Evolutionary conservation across 352 stramenopile genomes (phyloP).

Genomic region (Globisporangium abappressorium): DNA sequence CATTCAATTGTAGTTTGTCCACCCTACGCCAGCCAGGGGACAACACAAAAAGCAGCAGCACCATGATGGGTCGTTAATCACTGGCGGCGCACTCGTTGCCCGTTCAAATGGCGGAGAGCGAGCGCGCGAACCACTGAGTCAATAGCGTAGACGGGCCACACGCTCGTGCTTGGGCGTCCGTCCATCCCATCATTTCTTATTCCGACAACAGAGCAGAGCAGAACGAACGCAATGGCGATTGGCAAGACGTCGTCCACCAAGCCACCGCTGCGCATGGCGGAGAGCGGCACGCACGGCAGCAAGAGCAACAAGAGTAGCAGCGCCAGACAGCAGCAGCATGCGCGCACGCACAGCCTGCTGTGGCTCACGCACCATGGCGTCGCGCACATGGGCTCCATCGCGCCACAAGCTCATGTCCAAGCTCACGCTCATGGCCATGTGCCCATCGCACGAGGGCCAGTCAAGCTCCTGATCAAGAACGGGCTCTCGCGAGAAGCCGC

Average conservation of each 20-base stretch:
- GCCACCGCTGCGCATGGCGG: slow-evolving; percentile 9
- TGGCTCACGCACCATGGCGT: slow-evolving; percentile 34
- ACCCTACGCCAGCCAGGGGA: background rate
- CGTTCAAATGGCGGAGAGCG: background rate
- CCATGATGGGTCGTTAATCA: slow-evolving; percentile 2
- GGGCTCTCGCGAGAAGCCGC: slow-evolving; percentile 31
- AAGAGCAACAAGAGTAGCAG: background rate
- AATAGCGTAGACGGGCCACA: background rate
- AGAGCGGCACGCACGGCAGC: background rate
- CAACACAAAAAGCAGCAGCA: background rate
- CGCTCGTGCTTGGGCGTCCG: background rate
- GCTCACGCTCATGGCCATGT: background rate
- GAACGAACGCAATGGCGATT: slow-evolving; percentile 14
- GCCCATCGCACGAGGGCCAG: background rate
- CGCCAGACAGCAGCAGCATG: slow-evolving; percentile 18
- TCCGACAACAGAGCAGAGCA: background rate
- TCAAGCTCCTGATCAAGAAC: slow-evolving; percentile 29
- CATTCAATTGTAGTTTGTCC: background rate
- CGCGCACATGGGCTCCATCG: slow-evolving; percentile 14
- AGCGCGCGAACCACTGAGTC: background rate
- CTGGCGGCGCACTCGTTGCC: background rate
- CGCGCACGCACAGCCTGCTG: slow-evolving; percentile 21
- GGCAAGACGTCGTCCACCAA: slow-evolving; percentile 10
- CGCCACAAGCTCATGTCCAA: background rate
- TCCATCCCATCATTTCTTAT: background rate